phyloP scores from a whole-genome alignment of 257 asterid genomes.

The Gardenia jasminoides region DNA sequence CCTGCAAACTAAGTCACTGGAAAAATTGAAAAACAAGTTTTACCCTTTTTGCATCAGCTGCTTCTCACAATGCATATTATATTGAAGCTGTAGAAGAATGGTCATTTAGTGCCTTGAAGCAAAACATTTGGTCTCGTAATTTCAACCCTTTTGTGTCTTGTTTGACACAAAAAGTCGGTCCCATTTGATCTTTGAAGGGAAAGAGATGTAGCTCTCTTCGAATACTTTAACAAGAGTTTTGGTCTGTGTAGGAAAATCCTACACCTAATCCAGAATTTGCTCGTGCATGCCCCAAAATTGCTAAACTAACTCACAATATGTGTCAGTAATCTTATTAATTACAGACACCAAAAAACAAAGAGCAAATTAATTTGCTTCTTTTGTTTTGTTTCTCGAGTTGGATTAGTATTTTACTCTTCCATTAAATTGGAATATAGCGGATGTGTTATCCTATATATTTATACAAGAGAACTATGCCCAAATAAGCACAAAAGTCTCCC shows the following conservation, averaged over 20 bases:
- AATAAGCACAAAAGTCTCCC: not conserved
- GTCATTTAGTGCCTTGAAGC: not conserved
- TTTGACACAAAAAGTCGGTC: not conserved
- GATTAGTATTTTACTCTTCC: not conserved
- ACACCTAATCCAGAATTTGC: not conserved
- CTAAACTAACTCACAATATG: not conserved
- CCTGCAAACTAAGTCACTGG: too few relatives aligned
- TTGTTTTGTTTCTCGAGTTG: not conserved
- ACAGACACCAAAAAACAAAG: not conserved
- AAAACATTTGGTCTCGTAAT: not conserved
- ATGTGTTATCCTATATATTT: too few relatives aligned
- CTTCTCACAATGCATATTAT: too few relatives aligned
- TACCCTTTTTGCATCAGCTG: not conserved
- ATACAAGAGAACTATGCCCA: not conserved
- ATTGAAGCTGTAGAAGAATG: too few relatives aligned
- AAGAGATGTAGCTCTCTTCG: not conserved
- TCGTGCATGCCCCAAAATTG: not conserved
- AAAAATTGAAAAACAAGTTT: too few relatives aligned
- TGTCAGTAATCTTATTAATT: too few relatives aligned
- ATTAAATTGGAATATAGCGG: too few relatives aligned
- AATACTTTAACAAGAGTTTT: not conserved
- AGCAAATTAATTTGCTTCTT: not conserved
- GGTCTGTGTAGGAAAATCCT: not conserved
- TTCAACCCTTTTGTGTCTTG: not conserved
- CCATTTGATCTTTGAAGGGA: not conserved